Evolutionary conservation across 2,329 filamentous ascomycete genomes (phyloP), one percentile per base, ranked within the genome.

Genomic region (Xylariaceae sp.): DNA sequence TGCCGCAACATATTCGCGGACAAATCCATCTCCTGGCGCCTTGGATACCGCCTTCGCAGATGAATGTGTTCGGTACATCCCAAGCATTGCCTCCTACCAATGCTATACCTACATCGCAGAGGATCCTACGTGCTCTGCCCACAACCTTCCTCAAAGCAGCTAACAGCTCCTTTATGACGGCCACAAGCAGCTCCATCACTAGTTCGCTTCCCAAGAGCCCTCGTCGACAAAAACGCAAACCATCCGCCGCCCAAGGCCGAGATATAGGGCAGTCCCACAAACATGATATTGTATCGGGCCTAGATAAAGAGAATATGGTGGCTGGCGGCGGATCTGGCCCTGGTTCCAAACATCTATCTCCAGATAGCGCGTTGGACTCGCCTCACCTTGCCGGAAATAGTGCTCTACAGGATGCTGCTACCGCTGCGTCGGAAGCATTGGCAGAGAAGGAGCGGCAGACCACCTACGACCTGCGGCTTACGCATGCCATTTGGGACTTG

Each of bases 31-130:
- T 99, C 2, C 80, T 99, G 6, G 92, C 94, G 0, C 94, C 94
- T 0, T 96, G 91, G 94, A 97, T 99, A 46, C 94, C 94, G 1
- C 94, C 94, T 0, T 97, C 90, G 3, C 91, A 96, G 68, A 87
- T 96, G 78, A 91, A 85, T 51, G 85, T 87, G 19, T 86, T 91
- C 60, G 85, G 86, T 31, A 80, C 82, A 1, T 85, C 88, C 12
- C 85, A 89, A 64, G 85, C 85, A 12, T 79, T 87, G 3, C 87
- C 89, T 0, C 91, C 91, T 0, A 86, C 86, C 0, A 91, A 90
- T 61, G 88, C 91, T 4, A 86, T 99, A 44, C 94, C 94, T 3
- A 91, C 92, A 4, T 90, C 90, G 1, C 94, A 99, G 68, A 85
- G 90, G 49, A 91, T 99, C 58, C 80, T 99, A 2, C 85, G 94